Base-by-base conservation (phyloP, 2,329 filamentous ascomycete species). In the Fusarium udum region DNA sequence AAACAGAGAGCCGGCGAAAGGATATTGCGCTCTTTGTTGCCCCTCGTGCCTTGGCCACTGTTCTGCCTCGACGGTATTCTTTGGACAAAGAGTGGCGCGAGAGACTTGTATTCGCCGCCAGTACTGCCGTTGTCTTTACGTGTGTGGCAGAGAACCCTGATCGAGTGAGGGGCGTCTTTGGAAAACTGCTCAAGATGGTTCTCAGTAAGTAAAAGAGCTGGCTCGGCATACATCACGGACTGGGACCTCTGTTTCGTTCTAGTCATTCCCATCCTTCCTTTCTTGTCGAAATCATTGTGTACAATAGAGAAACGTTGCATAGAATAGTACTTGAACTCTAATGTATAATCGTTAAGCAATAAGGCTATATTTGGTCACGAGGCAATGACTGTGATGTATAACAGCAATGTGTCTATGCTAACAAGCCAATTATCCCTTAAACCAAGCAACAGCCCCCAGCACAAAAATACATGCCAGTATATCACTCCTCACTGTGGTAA, bases 11-110 rank as follows among this genome's bases (percentile, higher is more conserved):
- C 51, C 88, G 92, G 71, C 86, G 92, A 64, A 91, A 92, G 77
- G 94, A 97, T 78, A 88, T 97, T 78, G 89, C 92, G 14, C 86
- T 96, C 43, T 97, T 97, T 79, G 93, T 96, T 48, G 90, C 92
- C 26, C 94, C 94, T 0, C 87, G 93, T 71, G 94, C 94, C 20
- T 84, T 93, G 71, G 93, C 92, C 14, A 93, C 92, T 1, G 80
- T 95, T 69, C 82, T 97, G 22, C 94, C 94, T 12, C 85, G 94
- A 68, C 85, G 88, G 45, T 97, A 96, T 80, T 79, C 81, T 6
- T 76, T 81, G 66, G 83, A 90, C 77, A 87, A 91, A 81, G 88
- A 92, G 84, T 92, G 90, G 90, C 85, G 88, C 58, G 92, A 94
- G 84, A 90, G 86, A 42, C 69, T 89, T 36, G 87, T 87, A 3